These are phyloP conservation scores for Didymella arachidicola DNA, from an alignment of 2,329 filamentous ascomycete species.

Conservation along the genomic window DNA sequence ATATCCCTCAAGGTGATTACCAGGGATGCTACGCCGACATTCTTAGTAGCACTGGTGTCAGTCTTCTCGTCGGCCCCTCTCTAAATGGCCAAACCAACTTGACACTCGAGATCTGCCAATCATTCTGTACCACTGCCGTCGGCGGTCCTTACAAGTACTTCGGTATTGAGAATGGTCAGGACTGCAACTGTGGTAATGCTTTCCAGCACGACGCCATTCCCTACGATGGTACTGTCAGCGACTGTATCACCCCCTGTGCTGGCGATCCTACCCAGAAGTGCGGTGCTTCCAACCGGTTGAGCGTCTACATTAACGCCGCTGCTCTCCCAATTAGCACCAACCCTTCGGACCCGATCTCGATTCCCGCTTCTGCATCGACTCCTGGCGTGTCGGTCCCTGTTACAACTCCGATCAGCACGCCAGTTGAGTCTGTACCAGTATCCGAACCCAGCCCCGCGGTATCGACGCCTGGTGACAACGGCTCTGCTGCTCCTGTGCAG, in stretches of 20 bases:
- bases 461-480: background rate
- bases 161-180: conserved; percentile 10
- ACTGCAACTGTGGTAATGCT: conserved; percentile 19
- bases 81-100: background rate
- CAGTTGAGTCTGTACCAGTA: background rate
- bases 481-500: background rate
- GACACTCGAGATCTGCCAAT: conserved; percentile 4
- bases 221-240: background rate
- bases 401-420: background rate
- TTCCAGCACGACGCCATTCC: background rate
- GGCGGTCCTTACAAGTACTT: conserved; percentile 20
- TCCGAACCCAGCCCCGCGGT: no score
- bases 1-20: background rate
- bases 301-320: conserved; percentile 2
- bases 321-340: background rate
- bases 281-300: conserved; percentile 4
- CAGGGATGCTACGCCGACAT: conserved; percentile 4
- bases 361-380: background rate
- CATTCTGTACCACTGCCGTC: conserved; percentile 13
- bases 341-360: background rate
- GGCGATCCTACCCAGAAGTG: conserved; percentile 4
- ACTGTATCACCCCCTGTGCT: background rate
- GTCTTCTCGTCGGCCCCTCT: conserved; percentile 5
- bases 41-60: background rate
- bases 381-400: background rate